These are phyloP conservation scores for Clavaria fumosa DNA, from an alignment of 768 basidiomycete genomes.

Conservation along the genomic window DNA sequence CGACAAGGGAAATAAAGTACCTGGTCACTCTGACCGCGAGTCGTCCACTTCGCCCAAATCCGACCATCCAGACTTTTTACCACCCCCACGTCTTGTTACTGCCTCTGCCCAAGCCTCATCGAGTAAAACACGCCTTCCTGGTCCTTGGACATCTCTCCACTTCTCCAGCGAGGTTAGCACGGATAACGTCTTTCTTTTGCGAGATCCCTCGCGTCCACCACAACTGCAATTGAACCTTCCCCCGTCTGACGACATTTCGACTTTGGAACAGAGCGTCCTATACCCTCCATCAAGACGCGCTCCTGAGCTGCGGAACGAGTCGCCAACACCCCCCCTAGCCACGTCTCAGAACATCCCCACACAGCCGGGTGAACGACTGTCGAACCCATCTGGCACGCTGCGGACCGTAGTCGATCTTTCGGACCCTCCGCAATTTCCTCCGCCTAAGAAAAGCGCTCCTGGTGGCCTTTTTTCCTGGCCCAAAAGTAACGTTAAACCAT, in stretches of 20 bases:
- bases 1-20: neutral
- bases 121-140: neutral
- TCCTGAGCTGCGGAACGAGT: neutral
- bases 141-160: neutral
- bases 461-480: slow-evolving; percentile 27
- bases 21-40: neutral
- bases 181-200: neutral
- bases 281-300: neutral
- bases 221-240: neutral
- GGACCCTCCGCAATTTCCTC: neutral
- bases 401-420: slow-evolving; percentile 21
- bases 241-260: neutral
- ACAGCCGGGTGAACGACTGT: too few species aligned
- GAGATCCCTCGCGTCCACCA: neutral
- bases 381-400: slow-evolving; percentile 7
- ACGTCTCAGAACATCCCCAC: neutral
- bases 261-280: neutral
- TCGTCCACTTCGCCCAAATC: slow-evolving; percentile 18
- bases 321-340: neutral
- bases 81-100: slow-evolving; percentile 11
- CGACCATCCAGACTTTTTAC: slow-evolving; percentile 13
- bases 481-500: slow-evolving; percentile 17
- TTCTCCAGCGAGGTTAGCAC: neutral
- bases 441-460: neutral
- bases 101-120: neutral